Percentiles rank a stretch among this genome's conserved stretches.
These are phyloP conservation scores for Cephaloascus albidus DNA, from an alignment of 805 yeast genomes.

Conservation along the genomic window DNA sequence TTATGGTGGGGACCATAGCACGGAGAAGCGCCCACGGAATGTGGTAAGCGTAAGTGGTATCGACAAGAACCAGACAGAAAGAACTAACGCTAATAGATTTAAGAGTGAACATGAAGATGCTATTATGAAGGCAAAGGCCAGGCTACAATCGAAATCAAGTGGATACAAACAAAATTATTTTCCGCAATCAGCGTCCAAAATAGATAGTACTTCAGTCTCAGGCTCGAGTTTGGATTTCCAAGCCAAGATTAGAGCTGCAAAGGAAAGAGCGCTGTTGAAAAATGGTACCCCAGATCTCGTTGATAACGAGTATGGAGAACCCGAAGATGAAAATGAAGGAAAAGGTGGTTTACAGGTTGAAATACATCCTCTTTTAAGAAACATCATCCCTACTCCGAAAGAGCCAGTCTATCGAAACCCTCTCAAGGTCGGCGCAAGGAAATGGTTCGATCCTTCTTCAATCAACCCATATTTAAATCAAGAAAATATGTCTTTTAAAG, in stretches of 20 bases:
- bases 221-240: not conserved
- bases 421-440: constrained; percentile 15
- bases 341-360: constrained; percentile 18
- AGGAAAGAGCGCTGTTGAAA: not conserved
- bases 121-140: not conserved
- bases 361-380: constrained; percentile 26
- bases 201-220: too few relatives aligned
- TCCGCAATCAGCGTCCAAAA: too few relatives aligned
- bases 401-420: constrained; percentile 19
- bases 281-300: not conserved
- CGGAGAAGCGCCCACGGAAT: not conserved
- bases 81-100: not conserved
- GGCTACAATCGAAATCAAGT: not conserved
- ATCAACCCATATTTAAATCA: constrained; percentile 30
- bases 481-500: constrained; percentile 3
- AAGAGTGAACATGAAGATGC: not conserved
- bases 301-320: not conserved
- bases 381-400: constrained; percentile 15
- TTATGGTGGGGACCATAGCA: not conserved
- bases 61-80: not conserved
- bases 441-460: constrained; percentile 21
- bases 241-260: too few relatives aligned
- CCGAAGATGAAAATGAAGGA: not conserved
- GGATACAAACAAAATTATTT: too few relatives aligned
- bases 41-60: not conserved